phyloP scores from a whole-genome alignment of 306 rosid genomes.

The Mimosa bimucronata region DNA sequence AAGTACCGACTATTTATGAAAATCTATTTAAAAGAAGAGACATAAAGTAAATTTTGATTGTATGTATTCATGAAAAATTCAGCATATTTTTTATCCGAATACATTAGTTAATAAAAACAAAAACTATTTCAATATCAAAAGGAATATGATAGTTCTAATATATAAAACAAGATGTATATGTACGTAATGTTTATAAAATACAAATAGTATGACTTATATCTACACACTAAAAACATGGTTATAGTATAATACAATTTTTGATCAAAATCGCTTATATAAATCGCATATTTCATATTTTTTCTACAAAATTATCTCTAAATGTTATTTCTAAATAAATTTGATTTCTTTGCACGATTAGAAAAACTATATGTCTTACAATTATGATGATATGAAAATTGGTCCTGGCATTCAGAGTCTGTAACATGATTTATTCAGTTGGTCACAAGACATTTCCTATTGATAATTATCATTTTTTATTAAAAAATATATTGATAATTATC shows the following conservation, averaged over 20 bases:
- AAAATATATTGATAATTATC: not conserved
- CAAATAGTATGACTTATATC: no score
- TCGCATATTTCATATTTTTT: not conserved
- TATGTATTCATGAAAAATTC: not conserved
- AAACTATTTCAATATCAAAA: not conserved
- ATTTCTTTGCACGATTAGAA: not conserved
- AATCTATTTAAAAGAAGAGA: not conserved
- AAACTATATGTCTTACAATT: not conserved
- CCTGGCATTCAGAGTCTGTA: not conserved
- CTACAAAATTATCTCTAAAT: not conserved
- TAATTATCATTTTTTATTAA: no score
- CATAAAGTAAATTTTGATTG: not conserved
- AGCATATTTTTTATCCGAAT: not conserved
- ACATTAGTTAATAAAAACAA: not conserved
- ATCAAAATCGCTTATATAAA: not conserved
- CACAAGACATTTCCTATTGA: no score
- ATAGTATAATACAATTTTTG: not conserved
- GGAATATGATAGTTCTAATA: no score
- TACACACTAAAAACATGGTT: no score
- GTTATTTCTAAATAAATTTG: not conserved
- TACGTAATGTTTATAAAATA: no score
- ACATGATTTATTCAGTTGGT: conserved; percentile 2
- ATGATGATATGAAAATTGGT: not conserved
- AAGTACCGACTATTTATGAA: not conserved
- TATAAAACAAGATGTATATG: no score